phyloP scores from a whole-genome alignment of 768 basidiomycete species.

The Obba rivulosa region DNA sequence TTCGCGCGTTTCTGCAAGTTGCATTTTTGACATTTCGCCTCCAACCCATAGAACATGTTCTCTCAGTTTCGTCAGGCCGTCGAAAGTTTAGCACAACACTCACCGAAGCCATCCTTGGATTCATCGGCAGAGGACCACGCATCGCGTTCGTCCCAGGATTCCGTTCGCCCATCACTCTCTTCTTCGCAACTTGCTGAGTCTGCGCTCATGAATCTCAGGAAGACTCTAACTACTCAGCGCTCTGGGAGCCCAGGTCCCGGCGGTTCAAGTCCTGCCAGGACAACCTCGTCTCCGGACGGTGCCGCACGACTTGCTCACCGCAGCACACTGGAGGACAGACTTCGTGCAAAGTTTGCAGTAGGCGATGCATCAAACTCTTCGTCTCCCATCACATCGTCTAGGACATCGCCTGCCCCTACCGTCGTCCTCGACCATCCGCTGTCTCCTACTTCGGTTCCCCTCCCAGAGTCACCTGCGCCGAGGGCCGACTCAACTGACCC shows the following conservation, averaged over 20 bases:
- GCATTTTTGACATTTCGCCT: background rate
- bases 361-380: constrained; percentile 47
- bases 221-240: constrained; percentile 53
- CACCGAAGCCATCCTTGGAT: constrained; percentile 31
- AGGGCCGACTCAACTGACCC: constrained; percentile 16
- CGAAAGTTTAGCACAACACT: constrained; percentile 56
- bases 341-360: constrained; percentile 60
- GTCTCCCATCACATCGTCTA: constrained; percentile 36
- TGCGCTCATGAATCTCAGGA: constrained; percentile 55
- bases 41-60: constrained; percentile 47
- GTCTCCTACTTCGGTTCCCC: constrained; percentile 3
- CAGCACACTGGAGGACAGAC: constrained; percentile 67
- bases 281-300: constrained; percentile 21
- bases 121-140: constrained; percentile 18
- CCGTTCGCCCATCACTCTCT: constrained; percentile 29
- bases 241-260: constrained; percentile 33
- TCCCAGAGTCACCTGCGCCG: constrained; percentile 2
- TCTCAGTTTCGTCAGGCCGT: constrained; percentile 69
- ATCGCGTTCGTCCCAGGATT: constrained; percentile 18
- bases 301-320: constrained; percentile 31
- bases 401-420: constrained; percentile 36
- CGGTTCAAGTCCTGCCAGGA: constrained; percentile 16
- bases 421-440: constrained; percentile 22
- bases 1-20: background rate
- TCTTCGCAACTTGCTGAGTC: constrained; percentile 59